phyloP scores from a whole-genome alignment of 805 yeast species.

The Zygosaccharomyces pseudorouxii region DNA sequence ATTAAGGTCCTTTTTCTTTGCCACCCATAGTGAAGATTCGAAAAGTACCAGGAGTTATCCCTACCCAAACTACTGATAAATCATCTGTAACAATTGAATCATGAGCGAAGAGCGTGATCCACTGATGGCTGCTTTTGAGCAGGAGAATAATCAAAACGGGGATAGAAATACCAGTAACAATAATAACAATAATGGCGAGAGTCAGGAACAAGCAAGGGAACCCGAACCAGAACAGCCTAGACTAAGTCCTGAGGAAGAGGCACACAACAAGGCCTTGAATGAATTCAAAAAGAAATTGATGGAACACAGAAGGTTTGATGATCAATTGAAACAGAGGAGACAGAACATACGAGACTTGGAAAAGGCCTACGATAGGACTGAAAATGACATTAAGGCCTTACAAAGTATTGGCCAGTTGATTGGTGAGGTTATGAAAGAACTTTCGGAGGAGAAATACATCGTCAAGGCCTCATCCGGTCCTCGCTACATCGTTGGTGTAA shows the following conservation, averaged over 20 bases:
- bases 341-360: slow-evolving; percentile 79
- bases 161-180: slow-evolving; percentile 11
- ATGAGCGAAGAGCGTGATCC: slow-evolving; percentile 71
- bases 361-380: slow-evolving; percentile 84
- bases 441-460: slow-evolving; percentile 90
- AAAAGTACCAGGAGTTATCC: not conserved
- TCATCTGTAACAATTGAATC: slow-evolving; percentile 2
- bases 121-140: slow-evolving; percentile 58
- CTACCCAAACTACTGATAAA: not conserved
- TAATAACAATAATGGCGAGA: slow-evolving; percentile 9
- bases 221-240: slow-evolving; percentile 34
- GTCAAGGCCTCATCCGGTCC: slow-evolving; percentile 98
- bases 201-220: slow-evolving; percentile 22
- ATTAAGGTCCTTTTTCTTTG: slow-evolving; percentile 3
- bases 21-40: slow-evolving; percentile 1
- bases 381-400: slow-evolving; percentile 92
- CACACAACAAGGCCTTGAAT: slow-evolving; percentile 66
- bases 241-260: slow-evolving; percentile 51
- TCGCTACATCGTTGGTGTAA: slow-evolving; percentile 93
- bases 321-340: slow-evolving; percentile 79
- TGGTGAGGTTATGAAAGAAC: slow-evolving; percentile 93
- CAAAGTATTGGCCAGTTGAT: slow-evolving; percentile 96
- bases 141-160: slow-evolving; percentile 13
- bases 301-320: slow-evolving; percentile 94
- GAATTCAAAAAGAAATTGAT: slow-evolving; percentile 79